Percentiles rank a stretch among this genome's conserved stretches.
These are phyloP conservation scores for Lipomyces starkeyi DNA, from an alignment of 805 yeast genomes.

Conservation along the genomic window DNA sequence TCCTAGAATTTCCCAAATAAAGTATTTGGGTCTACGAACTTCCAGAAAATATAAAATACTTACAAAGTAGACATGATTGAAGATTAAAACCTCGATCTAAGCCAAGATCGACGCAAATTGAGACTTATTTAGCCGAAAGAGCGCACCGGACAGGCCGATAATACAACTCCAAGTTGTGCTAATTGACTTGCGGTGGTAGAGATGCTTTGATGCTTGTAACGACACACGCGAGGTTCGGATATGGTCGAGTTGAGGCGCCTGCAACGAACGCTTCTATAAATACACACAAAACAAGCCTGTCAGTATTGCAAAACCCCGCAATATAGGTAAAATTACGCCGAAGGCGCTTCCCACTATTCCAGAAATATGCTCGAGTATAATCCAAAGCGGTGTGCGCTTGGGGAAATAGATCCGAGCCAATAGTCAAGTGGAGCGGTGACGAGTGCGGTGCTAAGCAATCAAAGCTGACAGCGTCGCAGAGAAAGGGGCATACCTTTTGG, in stretches of 20 bases:
- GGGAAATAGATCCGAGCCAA: neutral
- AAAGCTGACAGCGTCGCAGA: neutral
- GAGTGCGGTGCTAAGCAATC: neutral
- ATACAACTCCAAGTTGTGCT: neutral
- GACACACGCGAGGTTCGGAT: neutral
- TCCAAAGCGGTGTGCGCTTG: neutral
- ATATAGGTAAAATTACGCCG: neutral
- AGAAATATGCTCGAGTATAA: neutral
- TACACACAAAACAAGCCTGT: neutral
- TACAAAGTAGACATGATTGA: neutral
- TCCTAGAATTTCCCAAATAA: neutral
- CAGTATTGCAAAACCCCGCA: neutral
- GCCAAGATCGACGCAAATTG: neutral
- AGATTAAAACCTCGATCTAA: neutral
- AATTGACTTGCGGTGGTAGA: neutral
- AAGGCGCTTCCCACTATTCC: slow-evolving; percentile 1
- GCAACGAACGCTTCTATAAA: neutral
- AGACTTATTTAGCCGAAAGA: neutral
- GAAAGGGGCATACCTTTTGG: neutral
- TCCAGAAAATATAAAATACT: neutral
- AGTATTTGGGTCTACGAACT: neutral
- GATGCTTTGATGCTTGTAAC: neutral
- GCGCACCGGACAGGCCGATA: neutral
- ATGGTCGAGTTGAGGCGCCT: neutral
- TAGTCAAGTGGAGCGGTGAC: neutral